Evolutionary conservation across 441 rosid genomes (phyloP), one percentile per base, ranked within the genome.

Genomic region (Populus trichocarpa): DNA sequence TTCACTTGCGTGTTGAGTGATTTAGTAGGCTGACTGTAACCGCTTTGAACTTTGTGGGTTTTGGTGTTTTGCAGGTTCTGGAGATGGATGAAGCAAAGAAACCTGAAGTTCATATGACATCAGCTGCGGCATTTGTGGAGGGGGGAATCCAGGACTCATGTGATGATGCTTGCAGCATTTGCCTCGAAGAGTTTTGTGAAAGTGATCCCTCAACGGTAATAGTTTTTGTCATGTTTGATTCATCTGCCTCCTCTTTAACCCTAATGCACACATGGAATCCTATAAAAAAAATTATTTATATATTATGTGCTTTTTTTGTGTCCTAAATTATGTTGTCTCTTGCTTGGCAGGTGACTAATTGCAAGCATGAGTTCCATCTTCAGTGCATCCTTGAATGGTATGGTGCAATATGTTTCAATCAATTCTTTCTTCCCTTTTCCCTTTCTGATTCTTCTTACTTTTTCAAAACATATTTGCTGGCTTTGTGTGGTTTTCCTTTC

Each of bases 331-430:
- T 72, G 30, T 74, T 42, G 13, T 57, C 3, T 38, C 20, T 18
- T 78, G 33, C 67, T 18, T 79, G 32, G 80, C 90, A 95, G 99
- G 81, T 91, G 82, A 95, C 98, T 76, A 83, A 84, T 67, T 95
- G 99, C 91, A 93, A 87, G 90, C 99, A 95, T 71, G 99, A 93
- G 87, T 95, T 80, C 85, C 99, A 95, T 86, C 95, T 93, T 46
- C 99, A 95, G 82, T 95, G 99, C 83, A 87, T 95, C 75, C 97
- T 93, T 65, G 99, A 93, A 85, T 95, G 99, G 99, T 93, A 85
- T 74, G 5, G 57, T 59, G 20, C 8, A 5, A 6, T 57, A 30
- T 53, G 9, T 53, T 53, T 53, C n/a, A 5, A 18, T 53, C 10
- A 61, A 7, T 28, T 38, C n/a, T 67, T 57, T 28, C 69, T 25